Percentiles rank a stretch among this genome's conserved stretches.
Evolutionary conservation across 345 rosid genomes (phyloP).

Genomic region (Salix purpurea): DNA sequence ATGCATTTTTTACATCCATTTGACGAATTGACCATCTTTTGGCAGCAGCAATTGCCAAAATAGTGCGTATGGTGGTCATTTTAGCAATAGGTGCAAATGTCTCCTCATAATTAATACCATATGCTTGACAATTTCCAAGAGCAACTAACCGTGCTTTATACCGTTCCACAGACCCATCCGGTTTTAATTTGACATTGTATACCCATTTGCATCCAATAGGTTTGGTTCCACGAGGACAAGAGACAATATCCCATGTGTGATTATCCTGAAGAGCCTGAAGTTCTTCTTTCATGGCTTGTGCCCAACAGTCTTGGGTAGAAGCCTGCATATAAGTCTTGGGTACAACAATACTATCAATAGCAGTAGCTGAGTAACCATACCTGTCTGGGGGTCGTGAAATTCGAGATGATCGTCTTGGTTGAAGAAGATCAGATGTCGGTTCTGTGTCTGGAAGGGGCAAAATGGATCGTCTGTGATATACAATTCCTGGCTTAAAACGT

Average conservation of each 20-base stretch:
- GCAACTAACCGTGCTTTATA: background rate
- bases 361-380: background rate
- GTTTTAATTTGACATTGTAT: background rate
- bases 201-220: background rate
- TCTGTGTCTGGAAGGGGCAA: background rate
- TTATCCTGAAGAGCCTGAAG: background rate
- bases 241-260: no score
- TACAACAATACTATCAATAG: background rate
- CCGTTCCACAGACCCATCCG: background rate
- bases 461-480: background rate
- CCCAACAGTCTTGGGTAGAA: background rate
- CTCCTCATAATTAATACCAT: background rate
- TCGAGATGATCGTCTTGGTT: background rate
- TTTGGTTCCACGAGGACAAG: background rate
- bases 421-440: background rate
- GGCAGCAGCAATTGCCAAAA: background rate
- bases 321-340: background rate
- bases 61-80: background rate
- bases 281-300: background rate
- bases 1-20: background rate
- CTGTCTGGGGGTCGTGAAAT: background rate
- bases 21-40: background rate
- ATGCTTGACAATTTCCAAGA: background rate
- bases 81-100: background rate
- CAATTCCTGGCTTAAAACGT: background rate